phyloP scores from a whole-genome alignment of 129 eudicot species.

The Chrysanthemum seticuspe region DNA sequence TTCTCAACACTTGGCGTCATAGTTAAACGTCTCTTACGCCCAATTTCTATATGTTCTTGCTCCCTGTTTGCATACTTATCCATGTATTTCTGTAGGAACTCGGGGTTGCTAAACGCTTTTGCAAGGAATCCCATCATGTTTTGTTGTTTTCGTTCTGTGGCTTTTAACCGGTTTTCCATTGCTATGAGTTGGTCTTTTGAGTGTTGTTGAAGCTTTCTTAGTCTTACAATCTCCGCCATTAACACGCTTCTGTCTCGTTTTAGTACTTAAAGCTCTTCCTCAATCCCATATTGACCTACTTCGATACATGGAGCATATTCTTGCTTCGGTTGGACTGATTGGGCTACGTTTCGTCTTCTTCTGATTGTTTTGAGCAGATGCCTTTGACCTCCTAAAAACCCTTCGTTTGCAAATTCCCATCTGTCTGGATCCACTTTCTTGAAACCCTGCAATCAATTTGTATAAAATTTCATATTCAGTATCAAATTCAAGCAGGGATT shows the following conservation, averaged over 20 bases:
- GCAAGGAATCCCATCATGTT: slow-evolving; percentile 74
- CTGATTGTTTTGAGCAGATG: slow-evolving; percentile 79
- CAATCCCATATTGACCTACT: slow-evolving; percentile 69
- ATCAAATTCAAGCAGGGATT: too few species aligned
- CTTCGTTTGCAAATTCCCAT: slow-evolving; percentile 91
- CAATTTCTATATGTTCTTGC: slow-evolving; percentile 42
- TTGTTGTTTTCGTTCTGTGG: slow-evolving; percentile 68
- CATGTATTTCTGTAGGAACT: slow-evolving; percentile 55
- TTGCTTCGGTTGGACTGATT: slow-evolving; percentile 43
- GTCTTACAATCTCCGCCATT: slow-evolving; percentile 61
- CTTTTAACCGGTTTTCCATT: slow-evolving; percentile 51
- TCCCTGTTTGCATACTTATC: slow-evolving; percentile 39
- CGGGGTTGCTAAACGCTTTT: slow-evolving; percentile 58
- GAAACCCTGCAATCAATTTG: slow-evolving; percentile 61
- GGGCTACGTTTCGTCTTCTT: slow-evolving; percentile 60
- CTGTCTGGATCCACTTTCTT: slow-evolving; percentile 89
- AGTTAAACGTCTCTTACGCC: slow-evolving; percentile 70
- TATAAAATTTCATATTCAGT: slow-evolving; percentile 7
- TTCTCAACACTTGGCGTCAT: slow-evolving; percentile 55
- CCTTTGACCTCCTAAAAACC: slow-evolving; percentile 87
- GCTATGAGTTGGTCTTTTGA: slow-evolving; percentile 47
- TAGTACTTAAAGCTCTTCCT: slow-evolving; percentile 66
- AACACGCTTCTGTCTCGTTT: slow-evolving; percentile 51
- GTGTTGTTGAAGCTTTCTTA: slow-evolving; percentile 61
- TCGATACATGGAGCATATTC: slow-evolving; percentile 53